Evolutionary conservation across 257 asterid genomes (phyloP).

Genomic region (Jaltomata sinuosa): DNA sequence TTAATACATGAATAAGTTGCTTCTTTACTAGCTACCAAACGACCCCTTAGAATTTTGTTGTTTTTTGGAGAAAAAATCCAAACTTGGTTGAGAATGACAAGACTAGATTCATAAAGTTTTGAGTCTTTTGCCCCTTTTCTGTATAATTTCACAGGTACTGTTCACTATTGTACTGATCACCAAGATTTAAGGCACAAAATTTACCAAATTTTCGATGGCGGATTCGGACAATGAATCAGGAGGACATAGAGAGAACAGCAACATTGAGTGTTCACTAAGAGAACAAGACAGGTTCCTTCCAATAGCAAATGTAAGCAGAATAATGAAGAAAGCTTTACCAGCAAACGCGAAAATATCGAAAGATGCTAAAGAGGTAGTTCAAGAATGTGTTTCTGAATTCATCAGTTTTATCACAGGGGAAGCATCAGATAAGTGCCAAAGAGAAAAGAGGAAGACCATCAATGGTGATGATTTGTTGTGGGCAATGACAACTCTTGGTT

Average conservation of each 20-base stretch:
- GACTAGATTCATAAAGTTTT: neutral
- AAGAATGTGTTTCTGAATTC: conserved; percentile 69
- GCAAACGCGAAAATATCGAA: conserved; percentile 67
- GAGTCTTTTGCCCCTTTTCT: neutral
- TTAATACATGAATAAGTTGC: too few relatives aligned
- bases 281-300: conserved; percentile 68
- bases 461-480: conserved; percentile 62
- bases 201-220: conserved; percentile 31
- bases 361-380: conserved; percentile 64
- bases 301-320: conserved; percentile 61
- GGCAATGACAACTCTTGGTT: conserved; percentile 72
- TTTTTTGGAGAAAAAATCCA: neutral
- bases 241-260: conserved; percentile 37
- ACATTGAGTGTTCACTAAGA: conserved; percentile 33
- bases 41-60: neutral
- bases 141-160: neutral
- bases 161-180: neutral
- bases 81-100: neutral
- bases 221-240: conserved; percentile 90
- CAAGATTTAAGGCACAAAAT: neutral
- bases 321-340: conserved; percentile 60
- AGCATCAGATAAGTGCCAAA: conserved; percentile 64
- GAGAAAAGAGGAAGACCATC: conserved; percentile 60
- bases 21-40: too few relatives aligned
- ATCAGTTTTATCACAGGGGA: conserved; percentile 69